These are phyloP conservation scores for Gaertneriomyces semiglobifer DNA, from an alignment of 192 early-diverging fungal species.

Conservation along the genomic window DNA sequence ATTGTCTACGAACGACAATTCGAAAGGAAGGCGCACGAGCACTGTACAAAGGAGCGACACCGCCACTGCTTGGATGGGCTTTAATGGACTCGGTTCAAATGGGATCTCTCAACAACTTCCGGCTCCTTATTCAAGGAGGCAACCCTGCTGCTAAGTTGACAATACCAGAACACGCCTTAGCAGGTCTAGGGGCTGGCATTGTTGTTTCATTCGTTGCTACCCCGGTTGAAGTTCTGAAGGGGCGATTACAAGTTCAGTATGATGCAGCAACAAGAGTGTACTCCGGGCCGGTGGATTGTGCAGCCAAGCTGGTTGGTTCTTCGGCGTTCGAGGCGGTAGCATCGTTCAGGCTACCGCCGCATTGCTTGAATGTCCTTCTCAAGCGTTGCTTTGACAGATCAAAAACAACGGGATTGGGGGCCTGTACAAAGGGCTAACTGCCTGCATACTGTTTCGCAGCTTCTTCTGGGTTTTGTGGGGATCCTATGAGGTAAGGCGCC, in stretches of 20 bases:
- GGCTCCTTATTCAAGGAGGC: slow-evolving; percentile 59
- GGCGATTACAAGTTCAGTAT: slow-evolving; percentile 89
- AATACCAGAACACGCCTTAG: slow-evolving; percentile 70
- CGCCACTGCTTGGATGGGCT: slow-evolving; percentile 87
- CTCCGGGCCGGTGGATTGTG: slow-evolving; percentile 82
- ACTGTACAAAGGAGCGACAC: slow-evolving; percentile 90
- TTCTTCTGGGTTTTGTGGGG: slow-evolving; percentile 80
- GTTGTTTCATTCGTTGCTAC: slow-evolving; percentile 82
- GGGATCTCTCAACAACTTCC: slow-evolving; percentile 80
- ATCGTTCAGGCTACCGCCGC: neutral
- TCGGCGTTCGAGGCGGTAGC: no score
- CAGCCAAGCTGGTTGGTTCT: slow-evolving; percentile 58
- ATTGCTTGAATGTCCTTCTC: slow-evolving; percentile 1
- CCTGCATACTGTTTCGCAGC: slow-evolving; percentile 81
- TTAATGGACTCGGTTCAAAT: slow-evolving; percentile 77
- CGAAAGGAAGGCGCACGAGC: slow-evolving; percentile 64
- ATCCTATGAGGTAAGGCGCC: slow-evolving; percentile 52
- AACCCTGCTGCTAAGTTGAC: slow-evolving; percentile 49
- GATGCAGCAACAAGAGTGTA: slow-evolving; percentile 62
- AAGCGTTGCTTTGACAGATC: slow-evolving; percentile 36
- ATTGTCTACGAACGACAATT: slow-evolving; percentile 81
- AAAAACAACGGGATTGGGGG: slow-evolving; percentile 74
- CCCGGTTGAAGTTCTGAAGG: slow-evolving; percentile 93
- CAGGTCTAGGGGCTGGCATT: slow-evolving; percentile 84
- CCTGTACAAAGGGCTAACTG: slow-evolving; percentile 78